Evolutionary conservation across 441 rosid genomes (phyloP).

Genomic region (Jatropha podagrica): DNA sequence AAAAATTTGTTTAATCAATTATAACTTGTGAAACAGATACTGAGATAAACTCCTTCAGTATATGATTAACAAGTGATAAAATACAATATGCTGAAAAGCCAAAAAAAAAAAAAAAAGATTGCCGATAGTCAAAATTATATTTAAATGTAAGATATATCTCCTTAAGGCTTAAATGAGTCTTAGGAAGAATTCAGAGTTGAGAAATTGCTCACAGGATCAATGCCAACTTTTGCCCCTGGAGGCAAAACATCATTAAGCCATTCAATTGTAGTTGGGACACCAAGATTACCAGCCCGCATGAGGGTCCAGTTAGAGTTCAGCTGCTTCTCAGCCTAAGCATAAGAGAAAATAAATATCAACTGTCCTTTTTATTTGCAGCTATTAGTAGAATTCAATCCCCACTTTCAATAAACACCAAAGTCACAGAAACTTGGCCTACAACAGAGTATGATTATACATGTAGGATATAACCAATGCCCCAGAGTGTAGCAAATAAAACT

Average conservation of each 20-base stretch:
- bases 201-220: slow-evolving; percentile 85
- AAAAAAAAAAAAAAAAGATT: background rate
- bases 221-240: slow-evolving; percentile 88
- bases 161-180: background rate
- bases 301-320: slow-evolving; percentile 80
- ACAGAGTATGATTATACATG: background rate
- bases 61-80: background rate
- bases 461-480: background rate
- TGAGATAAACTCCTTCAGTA: background rate
- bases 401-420: background rate
- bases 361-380: slow-evolving; percentile 7
- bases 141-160: background rate
- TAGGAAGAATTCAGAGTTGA: slow-evolving; percentile 26
- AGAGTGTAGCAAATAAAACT: background rate
- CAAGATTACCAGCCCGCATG: slow-evolving; percentile 89
- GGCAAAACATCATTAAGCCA: slow-evolving; percentile 88
- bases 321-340: slow-evolving; percentile 83
- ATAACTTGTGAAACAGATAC: background rate
- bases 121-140: background rate
- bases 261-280: slow-evolving; percentile 80
- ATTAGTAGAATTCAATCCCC: background rate
- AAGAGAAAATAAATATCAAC: slow-evolving; percentile 19
- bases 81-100: background rate
- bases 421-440: background rate
- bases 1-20: background rate